These are phyloP conservation scores for Dittrichia graveolens DNA, from an alignment of 129 eudicot species.

Conservation along the genomic window DNA sequence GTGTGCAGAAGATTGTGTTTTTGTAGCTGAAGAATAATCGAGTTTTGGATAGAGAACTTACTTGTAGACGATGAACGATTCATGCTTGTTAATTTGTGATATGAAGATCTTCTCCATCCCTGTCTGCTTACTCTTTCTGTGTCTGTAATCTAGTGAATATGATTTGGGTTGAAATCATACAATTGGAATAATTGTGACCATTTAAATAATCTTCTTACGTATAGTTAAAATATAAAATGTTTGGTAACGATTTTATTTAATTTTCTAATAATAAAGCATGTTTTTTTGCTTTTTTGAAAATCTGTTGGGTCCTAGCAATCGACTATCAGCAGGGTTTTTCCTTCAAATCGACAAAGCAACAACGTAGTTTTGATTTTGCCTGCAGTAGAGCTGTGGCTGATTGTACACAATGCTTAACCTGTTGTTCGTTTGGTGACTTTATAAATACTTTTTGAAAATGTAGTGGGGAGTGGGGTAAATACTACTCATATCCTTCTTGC, in stretches of 20 bases:
- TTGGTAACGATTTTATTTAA: not conserved
- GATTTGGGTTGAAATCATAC: not conserved
- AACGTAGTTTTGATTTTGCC: not conserved
- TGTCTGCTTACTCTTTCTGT: not conserved
- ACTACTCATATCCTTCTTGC: not conserved
- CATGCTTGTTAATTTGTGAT: not conserved
- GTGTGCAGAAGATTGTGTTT: slow-evolving; percentile 32
- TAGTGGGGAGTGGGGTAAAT: not conserved
- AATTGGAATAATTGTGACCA: not conserved
- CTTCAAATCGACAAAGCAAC: not conserved
- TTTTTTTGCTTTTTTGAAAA: not conserved
- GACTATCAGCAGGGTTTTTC: not conserved
- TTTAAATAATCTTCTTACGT: too few species aligned
- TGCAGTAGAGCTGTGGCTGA: not conserved
- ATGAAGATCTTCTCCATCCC: slow-evolving; percentile 4
- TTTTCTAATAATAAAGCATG: slow-evolving; percentile 2
- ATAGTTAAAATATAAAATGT: not conserved
- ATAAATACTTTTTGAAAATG: not conserved
- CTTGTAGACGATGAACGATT: slow-evolving; percentile 25
- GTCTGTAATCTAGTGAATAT: not conserved
- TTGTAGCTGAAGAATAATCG: not conserved
- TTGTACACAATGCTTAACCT: not conserved
- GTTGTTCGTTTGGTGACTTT: not conserved
- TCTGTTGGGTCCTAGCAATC: not conserved
- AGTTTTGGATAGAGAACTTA: slow-evolving; percentile 17